Percentiles rank a stretch among this genome's conserved stretches.
phyloP scores from a whole-genome alignment of 2,329 filamentous ascomycete genomes.

The Alternaria arbusti region DNA sequence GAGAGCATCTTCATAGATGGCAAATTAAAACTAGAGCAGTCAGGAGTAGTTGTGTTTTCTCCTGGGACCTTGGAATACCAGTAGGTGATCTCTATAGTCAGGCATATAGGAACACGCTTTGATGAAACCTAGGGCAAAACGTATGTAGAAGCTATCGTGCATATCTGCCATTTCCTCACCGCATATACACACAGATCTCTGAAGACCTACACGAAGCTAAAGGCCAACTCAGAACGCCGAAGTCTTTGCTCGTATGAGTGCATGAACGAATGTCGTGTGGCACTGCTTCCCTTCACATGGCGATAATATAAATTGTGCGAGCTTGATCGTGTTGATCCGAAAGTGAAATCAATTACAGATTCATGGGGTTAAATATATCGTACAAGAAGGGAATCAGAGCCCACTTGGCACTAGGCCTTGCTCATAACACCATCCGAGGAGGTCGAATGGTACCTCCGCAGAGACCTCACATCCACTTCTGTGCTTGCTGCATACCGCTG shows the following conservation, averaged over 20 bases:
- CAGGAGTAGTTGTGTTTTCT: neutral
- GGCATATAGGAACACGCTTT: neutral
- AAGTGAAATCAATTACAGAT: neutral
- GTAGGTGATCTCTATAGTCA: neutral
- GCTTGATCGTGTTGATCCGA: neutral
- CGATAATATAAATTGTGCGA: no score
- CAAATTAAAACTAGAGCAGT: neutral
- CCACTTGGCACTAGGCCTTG: neutral
- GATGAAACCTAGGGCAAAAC: neutral
- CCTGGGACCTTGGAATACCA: neutral
- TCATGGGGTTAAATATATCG: neutral
- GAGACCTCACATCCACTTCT: neutral
- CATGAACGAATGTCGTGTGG: neutral
- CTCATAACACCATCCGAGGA: neutral
- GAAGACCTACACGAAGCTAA: neutral
- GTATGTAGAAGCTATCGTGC: neutral
- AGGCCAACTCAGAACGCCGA: neutral
- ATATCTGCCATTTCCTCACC: neutral
- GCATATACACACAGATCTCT: neutral
- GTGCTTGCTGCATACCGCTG: neutral
- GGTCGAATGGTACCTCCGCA: neutral
- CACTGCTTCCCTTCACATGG: no score
- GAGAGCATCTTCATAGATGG: neutral
- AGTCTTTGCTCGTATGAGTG: neutral
- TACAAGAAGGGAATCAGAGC: neutral